Base-by-base conservation (phyloP, 2,329 filamentous ascomycete genomes). In the Aulographum hederae region DNA sequence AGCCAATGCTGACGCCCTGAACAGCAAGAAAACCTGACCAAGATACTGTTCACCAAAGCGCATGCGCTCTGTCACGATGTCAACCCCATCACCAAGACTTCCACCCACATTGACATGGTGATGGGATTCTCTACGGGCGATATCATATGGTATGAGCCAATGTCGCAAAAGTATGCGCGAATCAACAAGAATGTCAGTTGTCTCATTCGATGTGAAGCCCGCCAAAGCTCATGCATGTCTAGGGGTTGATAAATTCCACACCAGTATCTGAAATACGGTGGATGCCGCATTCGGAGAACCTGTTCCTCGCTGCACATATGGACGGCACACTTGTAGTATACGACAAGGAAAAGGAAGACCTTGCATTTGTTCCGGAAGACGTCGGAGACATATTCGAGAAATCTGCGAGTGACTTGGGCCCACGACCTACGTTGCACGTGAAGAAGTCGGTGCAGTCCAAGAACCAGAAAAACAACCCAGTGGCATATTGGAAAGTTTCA, bases 131-230 rank as follows among this genome's bases (percentile, higher is more conserved):
- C 86, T 5, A 91, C 85, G 0, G 84, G 85, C 25, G 89, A 98
- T 52, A 84, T 98, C 30, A 86, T 98, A 38, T 98, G 89, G 89
- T 95, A 89, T 62, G 89, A 98, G 54, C 85, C 89, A 8, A 80
- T 94, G 46, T 86, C 84, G 25, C 86, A 95, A 46, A 84, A 91
- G 49, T 98, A 98, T 53, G 80, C 82, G 3, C 74, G 89, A 14
- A 65, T 98, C 45, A 98, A 98, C 50, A 98, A 98, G 58, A 95
- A 95, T 51, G 76, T 78, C 54, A 43, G 66, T 32, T 16, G 18
- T 14, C 27, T 14, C n/a, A n/a, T n/a, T n/a, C n/a, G n/a, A 10
- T 14, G n/a, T 4, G n/a, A 10, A 10, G 28, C 28, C n/a, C 3
- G 17, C 28, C 11, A 12, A 23, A 21, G 8, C 8, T 41, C 31